phyloP scores from a whole-genome alignment of 305 asterid genomes.

The Ilex paraguariensis region DNA sequence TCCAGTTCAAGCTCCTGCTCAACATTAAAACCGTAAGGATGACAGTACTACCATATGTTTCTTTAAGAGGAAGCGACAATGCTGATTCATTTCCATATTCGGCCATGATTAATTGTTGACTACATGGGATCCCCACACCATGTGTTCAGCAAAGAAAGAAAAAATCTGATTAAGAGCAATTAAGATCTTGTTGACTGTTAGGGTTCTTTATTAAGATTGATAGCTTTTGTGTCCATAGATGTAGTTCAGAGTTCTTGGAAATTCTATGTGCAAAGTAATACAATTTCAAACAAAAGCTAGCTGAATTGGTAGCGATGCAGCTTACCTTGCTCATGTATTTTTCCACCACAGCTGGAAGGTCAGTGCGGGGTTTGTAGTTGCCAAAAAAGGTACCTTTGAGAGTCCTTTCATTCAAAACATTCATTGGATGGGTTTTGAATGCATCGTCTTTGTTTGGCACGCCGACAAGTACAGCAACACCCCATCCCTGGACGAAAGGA shows the following conservation, averaged over 20 bases:
- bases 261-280: background rate
- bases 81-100: background rate
- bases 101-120: background rate
- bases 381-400: background rate
- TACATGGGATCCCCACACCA: background rate
- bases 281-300: background rate
- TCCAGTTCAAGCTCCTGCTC: slow-evolving; percentile 47
- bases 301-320: background rate
- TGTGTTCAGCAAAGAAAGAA: background rate
- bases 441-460: background rate
- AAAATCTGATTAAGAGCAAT: background rate
- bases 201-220: no score
- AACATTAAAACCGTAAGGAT: background rate
- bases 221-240: no score
- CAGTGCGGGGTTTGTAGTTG: background rate
- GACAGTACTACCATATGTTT: background rate
- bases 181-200: no score
- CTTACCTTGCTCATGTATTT: slow-evolving; percentile 2
- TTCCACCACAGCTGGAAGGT: background rate
- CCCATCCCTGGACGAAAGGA: background rate
- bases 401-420: background rate
- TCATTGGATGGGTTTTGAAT: background rate
- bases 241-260: no score
- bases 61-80: background rate
- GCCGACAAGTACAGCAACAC: background rate